Evolutionary conservation across 2,329 filamentous ascomycete species (phyloP), one percentile per base, ranked within the genome.

Genomic region (Xylaria sp.): DNA sequence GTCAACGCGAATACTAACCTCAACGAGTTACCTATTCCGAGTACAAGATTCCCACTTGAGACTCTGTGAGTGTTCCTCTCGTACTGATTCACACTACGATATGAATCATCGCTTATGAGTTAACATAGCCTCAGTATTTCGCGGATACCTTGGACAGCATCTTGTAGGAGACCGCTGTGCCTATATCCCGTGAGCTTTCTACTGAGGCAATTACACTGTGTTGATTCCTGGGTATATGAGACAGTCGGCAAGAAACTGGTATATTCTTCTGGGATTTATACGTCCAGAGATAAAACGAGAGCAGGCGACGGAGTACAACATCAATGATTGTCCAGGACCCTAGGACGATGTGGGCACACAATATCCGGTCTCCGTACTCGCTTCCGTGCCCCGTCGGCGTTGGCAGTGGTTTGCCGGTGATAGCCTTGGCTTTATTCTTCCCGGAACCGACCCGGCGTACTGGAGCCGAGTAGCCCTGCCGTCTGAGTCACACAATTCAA

Each of bases 391-490:
- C 31, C 23, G 55, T 48, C 28, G 48, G 33, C 46, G 28, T 18
- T 43, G 28, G 18, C 10, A 23, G 41, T 18, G 2, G 52, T 55
- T 60, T 48, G n/a, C 52, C 1, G 48, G 39, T 46, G n/a, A 15
- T 51, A 49, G 18, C 6, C 18, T 28, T 28, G 41, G 18, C 15
- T 46, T 18, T 28, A 25, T 33, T 15, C 12, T 41, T 20, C 28
- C 56, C 64, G 57, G 64, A 61, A 56, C 58, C 59, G 64, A 66
- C 41, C 28, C 15, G 41, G 46, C 33, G n/a, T 36, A 36, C 15
- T 7, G 57, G 12, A 28, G n/a, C 20, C 13, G 20, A 31, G 48
- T 28, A 33, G n/a, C 28, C 25, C 28, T 36, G 25, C 18, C 3
- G 28, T 20, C 3, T 31, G 39, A 58, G 23, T 58, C 56, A 48